Evolutionary conservation across 1,139 yeast species (phyloP), one percentile per base, ranked within the genome.

Genomic region (Casaregolazyma lundiana): DNA sequence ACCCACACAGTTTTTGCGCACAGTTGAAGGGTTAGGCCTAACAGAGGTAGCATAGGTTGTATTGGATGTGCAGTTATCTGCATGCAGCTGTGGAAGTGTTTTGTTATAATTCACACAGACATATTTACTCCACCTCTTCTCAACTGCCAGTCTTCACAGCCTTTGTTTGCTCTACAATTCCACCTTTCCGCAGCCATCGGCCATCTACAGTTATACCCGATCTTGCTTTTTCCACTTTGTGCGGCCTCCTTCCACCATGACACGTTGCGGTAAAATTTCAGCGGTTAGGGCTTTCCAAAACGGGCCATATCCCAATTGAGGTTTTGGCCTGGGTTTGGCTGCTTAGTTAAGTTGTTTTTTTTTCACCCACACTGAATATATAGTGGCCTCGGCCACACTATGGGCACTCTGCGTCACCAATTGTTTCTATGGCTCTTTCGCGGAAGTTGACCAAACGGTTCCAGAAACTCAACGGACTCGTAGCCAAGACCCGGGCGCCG

Each of bases 391-490:
- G n/a, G n/a, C n/a, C n/a, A n/a, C n/a, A n/a, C n/a, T n/a, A n/a
- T n/a, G n/a, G n/a, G n/a, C n/a, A n/a, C n/a, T n/a, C n/a, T n/a
- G n/a, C n/a, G n/a, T n/a, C n/a, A n/a, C n/a, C 15, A 7, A 9
- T 24, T 13, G 18, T 24, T 4, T 18, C 18, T 11, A 58, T 58
- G 62, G 52, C 60, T 8, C 50, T 58, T 11, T 54, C 56, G 34
- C 48, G 61, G 41, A 50, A 56, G 2, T 48, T 58, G 17, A 58
- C 62, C 18, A 54, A 53, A 35, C 51, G 51, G 46, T 51, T 58
- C n/a, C 57, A 55, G 46, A 55, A 55, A 43, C 53, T 58, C 17
- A 51, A 51, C 45, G 44, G 35, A 46, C 38, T 36, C 41, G 44
- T 36, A 20, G 38, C 39, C 26, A 24, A 43, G 9, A 37, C 48